Percentiles rank a stretch among this genome's conserved stretches.
These are phyloP conservation scores for Sophora flavescens DNA, from an alignment of 306 rosid species.

Conservation along the genomic window DNA sequence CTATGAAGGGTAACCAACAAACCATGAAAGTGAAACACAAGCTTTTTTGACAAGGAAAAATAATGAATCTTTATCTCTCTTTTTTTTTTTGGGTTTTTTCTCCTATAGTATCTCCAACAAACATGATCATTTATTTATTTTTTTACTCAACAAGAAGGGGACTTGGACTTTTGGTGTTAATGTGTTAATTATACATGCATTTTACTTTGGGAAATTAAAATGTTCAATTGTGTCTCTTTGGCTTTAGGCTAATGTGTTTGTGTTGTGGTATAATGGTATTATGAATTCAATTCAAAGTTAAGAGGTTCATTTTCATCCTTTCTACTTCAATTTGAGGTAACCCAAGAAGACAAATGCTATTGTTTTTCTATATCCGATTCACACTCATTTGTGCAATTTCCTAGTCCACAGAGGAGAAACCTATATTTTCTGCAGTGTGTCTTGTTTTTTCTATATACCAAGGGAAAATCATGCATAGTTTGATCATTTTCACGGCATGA, in stretches of 20 bases:
- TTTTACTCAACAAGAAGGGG: not conserved
- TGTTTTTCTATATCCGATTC: constrained; percentile 11
- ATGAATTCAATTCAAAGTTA: not conserved
- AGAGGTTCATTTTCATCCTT: constrained; percentile 15
- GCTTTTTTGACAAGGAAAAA: not conserved
- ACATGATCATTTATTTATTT: constrained; percentile 12
- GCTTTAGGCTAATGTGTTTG: not conserved
- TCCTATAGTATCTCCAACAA: constrained; percentile 4
- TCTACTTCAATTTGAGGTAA: not conserved
- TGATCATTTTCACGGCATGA: not conserved
- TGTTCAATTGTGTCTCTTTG: not conserved
- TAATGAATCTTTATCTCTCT: not conserved
- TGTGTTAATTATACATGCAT: constrained; percentile 2
- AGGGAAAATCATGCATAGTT: constrained; percentile 4
- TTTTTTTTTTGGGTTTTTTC: not conserved
- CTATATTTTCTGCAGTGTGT: not conserved
- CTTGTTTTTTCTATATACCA: not conserved
- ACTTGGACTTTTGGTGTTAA: not conserved
- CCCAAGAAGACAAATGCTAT: not conserved
- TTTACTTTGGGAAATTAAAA: not conserved
- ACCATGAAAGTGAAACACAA: constrained; percentile 24
- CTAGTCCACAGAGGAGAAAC: constrained; percentile 3
- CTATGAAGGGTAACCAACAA: constrained; percentile 1
- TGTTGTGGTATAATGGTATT: not conserved
- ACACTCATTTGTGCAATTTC: constrained; percentile 30